phyloP scores from a whole-genome alignment of 352 stramenopile genomes.

The Halophytophthora batemanensis region DNA sequence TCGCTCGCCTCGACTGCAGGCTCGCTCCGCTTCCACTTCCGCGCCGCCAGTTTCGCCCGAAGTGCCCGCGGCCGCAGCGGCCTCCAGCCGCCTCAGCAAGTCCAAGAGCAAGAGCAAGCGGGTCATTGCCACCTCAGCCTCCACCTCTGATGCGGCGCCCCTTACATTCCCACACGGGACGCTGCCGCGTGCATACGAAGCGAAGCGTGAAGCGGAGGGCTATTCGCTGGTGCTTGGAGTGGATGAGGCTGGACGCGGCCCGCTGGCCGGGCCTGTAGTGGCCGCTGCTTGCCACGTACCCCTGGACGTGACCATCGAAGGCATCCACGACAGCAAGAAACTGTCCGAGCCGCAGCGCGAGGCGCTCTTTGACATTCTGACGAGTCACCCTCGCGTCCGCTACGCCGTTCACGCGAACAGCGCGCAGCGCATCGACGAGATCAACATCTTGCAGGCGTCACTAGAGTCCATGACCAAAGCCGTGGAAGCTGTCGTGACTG shows the following conservation, averaged over 20 bases:
- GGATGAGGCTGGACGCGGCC: slow-evolving; percentile 95
- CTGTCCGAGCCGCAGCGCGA: slow-evolving; percentile 94
- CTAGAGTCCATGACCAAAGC: slow-evolving; percentile 94
- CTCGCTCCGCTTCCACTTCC: slow-evolving; percentile 1
- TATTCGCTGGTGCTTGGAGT: slow-evolving; percentile 89
- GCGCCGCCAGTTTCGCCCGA: neutral
- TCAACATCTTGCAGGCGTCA: slow-evolving; percentile 99
- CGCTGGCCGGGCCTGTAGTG: slow-evolving; percentile 90
- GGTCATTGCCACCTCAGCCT: neutral
- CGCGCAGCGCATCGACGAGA: slow-evolving; percentile 93
- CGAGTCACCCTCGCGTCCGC: slow-evolving; percentile 66
- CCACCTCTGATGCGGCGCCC: neutral
- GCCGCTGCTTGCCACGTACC: slow-evolving; percentile 73
- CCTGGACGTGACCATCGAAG: slow-evolving; percentile 74
- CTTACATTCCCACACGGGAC: slow-evolving; percentile 47
- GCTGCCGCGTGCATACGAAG: slow-evolving; percentile 55
- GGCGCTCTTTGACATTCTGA: slow-evolving; percentile 86
- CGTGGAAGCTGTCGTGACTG: slow-evolving; percentile 54
- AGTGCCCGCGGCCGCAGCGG: neutral
- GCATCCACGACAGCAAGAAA: slow-evolving; percentile 95
- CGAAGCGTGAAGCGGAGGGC: slow-evolving; percentile 42
- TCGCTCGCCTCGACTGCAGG: slow-evolving; percentile 24
- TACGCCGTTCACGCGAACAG: slow-evolving; percentile 86
- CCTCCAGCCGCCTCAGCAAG: neutral
- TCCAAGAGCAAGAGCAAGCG: too few species aligned